Evolutionary conservation across 768 basidiomycete species (phyloP).

Genomic region (Saitozyma podzolica): DNA sequence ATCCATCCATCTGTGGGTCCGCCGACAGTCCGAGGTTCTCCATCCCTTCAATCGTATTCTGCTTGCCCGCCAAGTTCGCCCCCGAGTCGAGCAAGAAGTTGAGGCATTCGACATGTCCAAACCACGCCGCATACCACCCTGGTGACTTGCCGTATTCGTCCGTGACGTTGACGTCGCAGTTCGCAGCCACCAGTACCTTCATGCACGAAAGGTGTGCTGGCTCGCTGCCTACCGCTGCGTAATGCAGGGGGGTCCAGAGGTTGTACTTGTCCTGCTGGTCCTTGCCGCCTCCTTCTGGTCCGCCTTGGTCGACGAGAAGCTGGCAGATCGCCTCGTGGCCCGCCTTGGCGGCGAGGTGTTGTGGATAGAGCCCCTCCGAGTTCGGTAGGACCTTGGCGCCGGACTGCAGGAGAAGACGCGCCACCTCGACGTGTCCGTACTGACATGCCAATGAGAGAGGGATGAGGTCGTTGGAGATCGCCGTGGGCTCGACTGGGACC

Average conservation of each 20-base stretch:
- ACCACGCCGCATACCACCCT: slow-evolving; percentile 95
- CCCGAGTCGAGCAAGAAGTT: slow-evolving; percentile 43
- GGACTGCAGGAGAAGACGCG: slow-evolving; percentile 69
- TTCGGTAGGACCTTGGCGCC: slow-evolving; percentile 80
- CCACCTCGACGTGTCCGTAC: slow-evolving; percentile 81
- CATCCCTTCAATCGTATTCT: slow-evolving; percentile 35
- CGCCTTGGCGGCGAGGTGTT: slow-evolving; percentile 90
- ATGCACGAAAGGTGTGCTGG: slow-evolving; percentile 65
- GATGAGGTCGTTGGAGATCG: slow-evolving; percentile 67
- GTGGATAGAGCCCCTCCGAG: slow-evolving; percentile 93
- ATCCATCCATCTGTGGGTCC: slow-evolving; percentile 44
- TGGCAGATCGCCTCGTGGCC: slow-evolving; percentile 84
- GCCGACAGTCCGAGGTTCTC: slow-evolving; percentile 45
- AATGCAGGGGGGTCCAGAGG: slow-evolving; percentile 96
- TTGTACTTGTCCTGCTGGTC: slow-evolving; percentile 95
- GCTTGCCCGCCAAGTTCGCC: slow-evolving; percentile 39
- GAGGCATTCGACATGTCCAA: slow-evolving; percentile 57
- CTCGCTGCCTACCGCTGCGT: slow-evolving; percentile 81
- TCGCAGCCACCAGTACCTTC: slow-evolving; percentile 72
- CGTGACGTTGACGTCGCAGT: slow-evolving; percentile 68
- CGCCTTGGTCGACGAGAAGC: slow-evolving; percentile 66
- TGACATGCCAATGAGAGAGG: slow-evolving; percentile 90
- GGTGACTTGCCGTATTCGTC: slow-evolving; percentile 86
- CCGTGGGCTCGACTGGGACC: slow-evolving; percentile 64
- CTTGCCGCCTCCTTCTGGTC: slow-evolving; percentile 57